Percentiles rank a stretch among this genome's conserved stretches.
phyloP scores from a whole-genome alignment of 1,284 basidiomycete genomes.

The Schizophyllum amplum region DNA sequence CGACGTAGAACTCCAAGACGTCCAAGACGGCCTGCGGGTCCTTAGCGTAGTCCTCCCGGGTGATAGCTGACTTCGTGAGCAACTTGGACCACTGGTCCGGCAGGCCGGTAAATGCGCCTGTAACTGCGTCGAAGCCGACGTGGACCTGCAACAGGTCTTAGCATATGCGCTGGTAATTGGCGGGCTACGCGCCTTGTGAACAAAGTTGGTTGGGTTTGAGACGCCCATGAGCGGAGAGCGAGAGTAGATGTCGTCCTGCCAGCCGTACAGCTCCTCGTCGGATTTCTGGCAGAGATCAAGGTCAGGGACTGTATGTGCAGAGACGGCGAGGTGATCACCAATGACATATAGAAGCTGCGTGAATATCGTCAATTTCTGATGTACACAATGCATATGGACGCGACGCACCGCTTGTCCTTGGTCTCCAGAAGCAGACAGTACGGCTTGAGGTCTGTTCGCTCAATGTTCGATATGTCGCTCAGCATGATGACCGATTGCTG shows the following conservation, averaged over 20 bases:
- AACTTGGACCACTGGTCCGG: constrained; percentile 97
- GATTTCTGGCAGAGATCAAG: constrained; percentile 81
- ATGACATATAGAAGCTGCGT: neutral
- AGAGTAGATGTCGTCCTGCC: constrained; percentile 95
- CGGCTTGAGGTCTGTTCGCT: constrained; percentile 88
- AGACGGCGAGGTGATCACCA: neutral
- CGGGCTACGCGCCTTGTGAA: too few relatives aligned
- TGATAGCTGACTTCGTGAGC: constrained; percentile 94
- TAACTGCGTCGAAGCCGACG: constrained; percentile 93
- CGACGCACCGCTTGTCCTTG: constrained; percentile 48
- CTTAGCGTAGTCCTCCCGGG: constrained; percentile 90
- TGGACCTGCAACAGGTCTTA: too few relatives aligned
- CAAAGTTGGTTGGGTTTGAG: constrained; percentile 92
- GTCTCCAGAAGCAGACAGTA: constrained; percentile 86
- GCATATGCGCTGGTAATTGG: too few relatives aligned
- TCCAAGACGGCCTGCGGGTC: constrained; percentile 97
- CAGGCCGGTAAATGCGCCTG: constrained; percentile 52
- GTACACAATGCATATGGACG: neutral
- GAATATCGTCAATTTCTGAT: neutral
- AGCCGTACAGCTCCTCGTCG: constrained; percentile 93
- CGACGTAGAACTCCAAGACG: constrained; percentile 97
- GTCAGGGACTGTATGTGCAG: constrained; percentile 45
- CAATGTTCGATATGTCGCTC: constrained; percentile 79
- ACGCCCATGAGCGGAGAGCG: constrained; percentile 91
- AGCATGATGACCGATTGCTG: constrained; percentile 64